Base-by-base conservation (phyloP, 1,139 yeast species). In the Kodamaea sp. region DNA sequence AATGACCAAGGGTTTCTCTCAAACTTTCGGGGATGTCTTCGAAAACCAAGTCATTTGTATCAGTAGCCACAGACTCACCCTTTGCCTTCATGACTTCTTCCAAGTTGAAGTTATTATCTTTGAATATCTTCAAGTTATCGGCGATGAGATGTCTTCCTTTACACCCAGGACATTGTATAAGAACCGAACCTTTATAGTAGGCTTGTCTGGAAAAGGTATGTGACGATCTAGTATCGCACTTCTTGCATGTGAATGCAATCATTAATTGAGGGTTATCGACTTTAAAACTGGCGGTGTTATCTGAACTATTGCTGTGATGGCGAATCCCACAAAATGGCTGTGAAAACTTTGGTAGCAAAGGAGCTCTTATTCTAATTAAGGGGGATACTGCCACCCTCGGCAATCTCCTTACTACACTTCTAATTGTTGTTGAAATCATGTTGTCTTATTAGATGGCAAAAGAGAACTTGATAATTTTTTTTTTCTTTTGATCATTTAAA, bases 161-260 rank as follows among this genome's bases (percentile, higher is more conserved):
- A 62, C 98, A 90, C 8, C 89, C 85, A 0, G 97, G 97, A 56
- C 97, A 92, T 55, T 88, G 90, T 28, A 92, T 84, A 40, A 88
- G 66, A 3, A 92, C 96, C 0, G 96, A 82, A 1, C 98, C 98
- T 24, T 73, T 70, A 22, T 82, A 78, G 57, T 92, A 92, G 0
- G 97, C 90, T 60, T 92, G 97, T 50, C 89, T 90, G 11, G 96
- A 85, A 54, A 92, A 82, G 4, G 82, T 75, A 57, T 92, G 97
- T 3, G 90, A 79, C 0, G 96, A 87, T 41, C 97, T 68, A 6
- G 86, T 78, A 38, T 79, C 75, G 63, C 98, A 92, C 50, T 80
- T 79, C 59, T 89, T 92, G 62, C 98, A 92, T 0, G 97, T 92
- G 63, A 92, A 90, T 0, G 96, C 92, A 25, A 92, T 75, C 82